These are phyloP conservation scores for Exutisphaerella laricina DNA, from an alignment of 2,329 filamentous ascomycete species.

Conservation along the genomic window DNA sequence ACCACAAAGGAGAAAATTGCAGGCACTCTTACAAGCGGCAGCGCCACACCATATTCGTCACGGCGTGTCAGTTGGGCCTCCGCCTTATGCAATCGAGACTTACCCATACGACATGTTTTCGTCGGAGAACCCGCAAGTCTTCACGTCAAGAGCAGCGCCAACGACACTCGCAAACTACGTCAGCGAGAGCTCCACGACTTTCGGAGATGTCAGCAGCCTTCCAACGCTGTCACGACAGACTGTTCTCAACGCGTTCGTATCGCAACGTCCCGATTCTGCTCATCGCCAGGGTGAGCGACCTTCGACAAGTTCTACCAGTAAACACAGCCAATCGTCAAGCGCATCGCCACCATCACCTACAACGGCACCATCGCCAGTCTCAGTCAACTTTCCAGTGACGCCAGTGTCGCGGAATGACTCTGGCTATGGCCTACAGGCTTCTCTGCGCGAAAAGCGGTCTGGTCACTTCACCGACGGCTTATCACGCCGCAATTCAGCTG, in stretches of 20 bases:
- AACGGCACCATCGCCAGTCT: conserved; percentile 76
- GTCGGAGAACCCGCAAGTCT: conserved; percentile 76
- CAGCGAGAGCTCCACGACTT: conserved; percentile 80
- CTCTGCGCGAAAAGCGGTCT: conserved; percentile 87
- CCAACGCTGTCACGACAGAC: conserved; percentile 51
- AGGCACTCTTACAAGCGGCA: conserved; percentile 79
- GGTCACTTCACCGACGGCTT: conserved; percentile 64
- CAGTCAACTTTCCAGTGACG: conserved; percentile 69
- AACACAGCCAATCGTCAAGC: conserved; percentile 33
- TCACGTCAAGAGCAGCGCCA: conserved; percentile 63
- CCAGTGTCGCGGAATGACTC: conserved; percentile 87
- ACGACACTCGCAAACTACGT: conserved; percentile 81
- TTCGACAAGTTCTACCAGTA: conserved; percentile 58
- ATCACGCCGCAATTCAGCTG: conserved; percentile 84
- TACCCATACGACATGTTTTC: conserved; percentile 88
- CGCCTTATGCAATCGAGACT: conserved; percentile 86
- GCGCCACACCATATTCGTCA: conserved; percentile 84
- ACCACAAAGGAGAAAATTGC: conserved; percentile 83
- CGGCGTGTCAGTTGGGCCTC: conserved; percentile 81
- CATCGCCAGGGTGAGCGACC: conserved; percentile 61
- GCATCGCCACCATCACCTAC: conserved; percentile 54
- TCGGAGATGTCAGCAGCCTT: conserved; percentile 58
- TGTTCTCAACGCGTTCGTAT: conserved; percentile 86
- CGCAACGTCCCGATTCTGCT: conserved; percentile 63
- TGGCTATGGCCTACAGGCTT: conserved; percentile 78